Conservation (phyloP, 176 grass and related monocot genomes). For the maize (Zea mays) region Zm-B73-REFERENCE-NAM-5.0 NC_050096.1:195242501-195243000, state of each 20-base stretch:
- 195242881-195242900: not conserved
- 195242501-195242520: constrained; percentile 39
- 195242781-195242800: not conserved
- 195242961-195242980: too few relatives aligned
- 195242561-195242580: constrained; percentile 30
- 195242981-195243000: too few relatives aligned
- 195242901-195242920: not conserved
- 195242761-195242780: not conserved
- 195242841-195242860: not conserved
- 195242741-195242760: not conserved
- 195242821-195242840: not conserved
- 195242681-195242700: constrained; percentile 15
- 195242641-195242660: not conserved
- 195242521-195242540: constrained; percentile 46
- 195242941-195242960: too few relatives aligned
- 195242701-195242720: not conserved
- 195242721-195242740: not conserved
- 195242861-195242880: not conserved
- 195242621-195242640: constrained; percentile 18
- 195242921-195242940: too few relatives aligned
- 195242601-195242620: constrained; percentile 46
- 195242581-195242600: constrained; percentile 47
- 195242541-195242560: constrained; percentile 43
- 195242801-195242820: not conserved
- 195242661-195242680: not conserved